Evolutionary conservation across 306 rosid species (phyloP).

Genomic region (Vigna reflexopilosa): DNA sequence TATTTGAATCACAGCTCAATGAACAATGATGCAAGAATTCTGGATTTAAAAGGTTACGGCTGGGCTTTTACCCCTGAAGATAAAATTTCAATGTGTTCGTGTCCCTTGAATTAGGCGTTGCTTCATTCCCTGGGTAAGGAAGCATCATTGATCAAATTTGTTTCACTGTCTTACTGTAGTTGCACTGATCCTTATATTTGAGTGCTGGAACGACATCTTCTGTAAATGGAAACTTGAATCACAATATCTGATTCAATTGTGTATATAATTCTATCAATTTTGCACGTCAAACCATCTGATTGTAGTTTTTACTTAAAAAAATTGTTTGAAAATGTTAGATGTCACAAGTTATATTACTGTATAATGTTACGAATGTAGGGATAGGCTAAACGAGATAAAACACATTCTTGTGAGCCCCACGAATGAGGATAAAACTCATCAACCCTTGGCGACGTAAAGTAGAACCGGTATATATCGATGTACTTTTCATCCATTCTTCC

Average conservation of each 20-base stretch:
- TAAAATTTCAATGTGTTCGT: not conserved
- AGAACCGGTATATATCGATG: not conserved
- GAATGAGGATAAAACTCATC: too few relatives aligned
- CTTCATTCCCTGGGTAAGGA: slow-evolving; percentile 13
- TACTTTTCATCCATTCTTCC: not conserved
- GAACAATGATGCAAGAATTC: slow-evolving; percentile 30
- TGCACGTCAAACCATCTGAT: not conserved
- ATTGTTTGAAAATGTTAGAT: not conserved
- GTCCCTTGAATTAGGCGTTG: slow-evolving; percentile 4
- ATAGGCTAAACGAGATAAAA: not conserved
- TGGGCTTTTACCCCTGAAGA: slow-evolving; percentile 12
- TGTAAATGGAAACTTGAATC: slow-evolving; percentile 49
- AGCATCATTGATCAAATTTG: slow-evolving; percentile 25
- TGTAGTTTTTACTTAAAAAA: slow-evolving; percentile 1
- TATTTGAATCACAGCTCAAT: slow-evolving; percentile 15
- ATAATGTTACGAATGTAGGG: not conserved
- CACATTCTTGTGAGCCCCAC: too few relatives aligned
- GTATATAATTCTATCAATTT: slow-evolving; percentile 36
- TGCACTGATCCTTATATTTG: slow-evolving; percentile 33
- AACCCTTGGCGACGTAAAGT: too few relatives aligned
- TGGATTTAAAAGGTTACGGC: slow-evolving; percentile 6
- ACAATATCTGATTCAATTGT: slow-evolving; percentile 44
- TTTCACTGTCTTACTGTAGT: not conserved
- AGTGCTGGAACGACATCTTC: slow-evolving; percentile 19
- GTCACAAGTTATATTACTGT: not conserved